These are phyloP conservation scores for Pterocarpus santalinus DNA, from an alignment of 306 rosid genomes.

Conservation along the genomic window DNA sequence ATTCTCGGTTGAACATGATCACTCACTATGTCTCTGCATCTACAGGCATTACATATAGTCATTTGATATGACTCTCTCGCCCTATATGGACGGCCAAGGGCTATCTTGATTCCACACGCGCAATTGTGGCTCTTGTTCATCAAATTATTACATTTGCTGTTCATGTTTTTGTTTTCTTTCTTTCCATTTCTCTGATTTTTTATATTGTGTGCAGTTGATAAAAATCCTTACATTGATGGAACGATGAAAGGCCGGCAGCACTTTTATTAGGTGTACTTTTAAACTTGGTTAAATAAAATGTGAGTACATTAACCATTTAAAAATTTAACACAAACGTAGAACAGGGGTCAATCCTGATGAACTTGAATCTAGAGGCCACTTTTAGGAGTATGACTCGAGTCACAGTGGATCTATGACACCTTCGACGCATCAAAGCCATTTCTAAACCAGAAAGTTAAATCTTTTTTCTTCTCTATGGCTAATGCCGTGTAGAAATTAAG, in stretches of 20 bases:
- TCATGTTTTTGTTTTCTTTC: slow-evolving; percentile 40
- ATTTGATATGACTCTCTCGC: slow-evolving; percentile 40
- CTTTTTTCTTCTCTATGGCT: not conserved
- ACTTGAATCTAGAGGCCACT: not conserved
- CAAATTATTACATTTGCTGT: slow-evolving; percentile 38
- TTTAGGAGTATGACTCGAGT: not conserved
- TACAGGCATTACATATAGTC: slow-evolving; percentile 46
- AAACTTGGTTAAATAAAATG: too few relatives aligned
- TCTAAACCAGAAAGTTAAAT: not conserved
- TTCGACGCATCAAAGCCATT: not conserved
- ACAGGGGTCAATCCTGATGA: not conserved
- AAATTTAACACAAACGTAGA: not conserved
- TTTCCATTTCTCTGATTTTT: not conserved
- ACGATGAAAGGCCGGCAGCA: too few relatives aligned
- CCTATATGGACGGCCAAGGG: not conserved
- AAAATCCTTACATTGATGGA: too few relatives aligned
- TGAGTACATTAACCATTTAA: too few relatives aligned
- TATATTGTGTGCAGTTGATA: too few relatives aligned
- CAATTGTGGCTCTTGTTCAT: slow-evolving; percentile 49
- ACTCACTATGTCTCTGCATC: slow-evolving; percentile 52
- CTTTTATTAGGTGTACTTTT: not conserved
- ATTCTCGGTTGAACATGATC: slow-evolving; percentile 48
- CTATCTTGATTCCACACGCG: slow-evolving; percentile 45
- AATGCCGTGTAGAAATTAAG: not conserved
- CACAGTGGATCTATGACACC: not conserved